Base-by-base conservation (phyloP, 176 grass and related monocot genomes). In the Aechmea fasciata region DNA sequence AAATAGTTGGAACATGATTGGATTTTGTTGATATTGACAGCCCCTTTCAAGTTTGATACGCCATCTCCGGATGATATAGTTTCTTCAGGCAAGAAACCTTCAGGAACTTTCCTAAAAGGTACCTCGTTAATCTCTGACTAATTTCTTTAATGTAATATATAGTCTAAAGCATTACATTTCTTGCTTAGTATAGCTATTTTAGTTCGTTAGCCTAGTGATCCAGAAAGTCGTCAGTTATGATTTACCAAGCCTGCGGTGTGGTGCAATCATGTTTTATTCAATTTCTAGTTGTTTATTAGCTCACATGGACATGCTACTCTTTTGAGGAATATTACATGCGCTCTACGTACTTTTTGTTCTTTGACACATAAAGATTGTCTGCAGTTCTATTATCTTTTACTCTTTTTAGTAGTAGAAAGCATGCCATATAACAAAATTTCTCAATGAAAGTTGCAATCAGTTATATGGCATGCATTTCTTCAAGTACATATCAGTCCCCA, bases 11-110 rank as follows among this genome's bases (percentile, higher is more conserved):
- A 59, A 48, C 17, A 41, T 67, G 1, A 18, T 13, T n/a, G 14
- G 29, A 17, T 79, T 71, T 8, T 71, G 13, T 54, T 75, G 20
- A 50, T 65, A 55, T 50, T 82, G 49, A 77, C 83, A 97, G 93
- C 83, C 67, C 82, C 89, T 73, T 97, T 97, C 86, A 87, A 83
- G 64, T 97, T 97, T 77, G 89, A 97, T 74, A 81, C 82, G 18
- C 89, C 86, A 71, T 96, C 89, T 71, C 89, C 89, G 1, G 86
- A 96, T 85, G 86, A 96, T 71, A 80, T 78, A 81, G 93, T 90
- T 81, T 74, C 77, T 73, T 14, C 79, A 50, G 84, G 86, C 65
- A 82, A 86, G 78, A 92, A 83, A 72, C 76, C 87, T 68, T 77
- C 77, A 18, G 83, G 23, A 77, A 76, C 48, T 53, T 74, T 87